Evolutionary conservation across 2,329 filamentous ascomycete genomes (phyloP).

Genomic region (Colletotrichum euphorbiae): DNA sequence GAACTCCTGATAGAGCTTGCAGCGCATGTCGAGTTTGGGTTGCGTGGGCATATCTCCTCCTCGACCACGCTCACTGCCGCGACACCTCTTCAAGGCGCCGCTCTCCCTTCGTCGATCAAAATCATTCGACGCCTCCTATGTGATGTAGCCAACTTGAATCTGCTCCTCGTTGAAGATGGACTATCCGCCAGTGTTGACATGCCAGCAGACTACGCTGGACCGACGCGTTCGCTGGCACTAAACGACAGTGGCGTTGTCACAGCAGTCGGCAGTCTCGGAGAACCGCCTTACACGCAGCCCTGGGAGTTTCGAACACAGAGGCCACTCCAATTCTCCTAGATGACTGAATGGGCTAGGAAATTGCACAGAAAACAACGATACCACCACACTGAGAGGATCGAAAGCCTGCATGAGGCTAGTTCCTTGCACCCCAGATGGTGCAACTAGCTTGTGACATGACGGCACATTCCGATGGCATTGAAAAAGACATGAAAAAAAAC

Average conservation of each 20-base stretch:
- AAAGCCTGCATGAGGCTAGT: no score
- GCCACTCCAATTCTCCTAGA: rapidly evolving
- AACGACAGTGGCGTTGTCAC: rapidly evolving
- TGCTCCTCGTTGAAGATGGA: no score
- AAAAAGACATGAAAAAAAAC: no score
- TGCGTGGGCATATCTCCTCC: rapidly evolving
- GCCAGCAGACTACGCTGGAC: background rate
- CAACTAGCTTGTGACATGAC: rapidly evolving
- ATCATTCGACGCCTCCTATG: no score
- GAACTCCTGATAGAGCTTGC: background rate
- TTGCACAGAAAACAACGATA: no score
- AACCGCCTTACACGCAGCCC: slow-evolving; percentile 5
- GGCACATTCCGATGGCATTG: no score
- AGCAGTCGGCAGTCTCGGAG: background rate
- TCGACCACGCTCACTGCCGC: background rate
- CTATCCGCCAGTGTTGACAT: no score
- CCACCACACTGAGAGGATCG: no score
- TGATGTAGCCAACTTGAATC: no score
- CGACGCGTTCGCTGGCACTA: background rate
- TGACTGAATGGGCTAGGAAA: background rate
- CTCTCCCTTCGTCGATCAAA: background rate
- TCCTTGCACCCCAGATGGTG: no score
- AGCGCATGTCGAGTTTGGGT: background rate
- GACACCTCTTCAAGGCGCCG: background rate
- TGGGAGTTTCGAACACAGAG: background rate